Base-by-base conservation (phyloP, 345 rosid species). In the Streptanthus diversifolius region DNA sequence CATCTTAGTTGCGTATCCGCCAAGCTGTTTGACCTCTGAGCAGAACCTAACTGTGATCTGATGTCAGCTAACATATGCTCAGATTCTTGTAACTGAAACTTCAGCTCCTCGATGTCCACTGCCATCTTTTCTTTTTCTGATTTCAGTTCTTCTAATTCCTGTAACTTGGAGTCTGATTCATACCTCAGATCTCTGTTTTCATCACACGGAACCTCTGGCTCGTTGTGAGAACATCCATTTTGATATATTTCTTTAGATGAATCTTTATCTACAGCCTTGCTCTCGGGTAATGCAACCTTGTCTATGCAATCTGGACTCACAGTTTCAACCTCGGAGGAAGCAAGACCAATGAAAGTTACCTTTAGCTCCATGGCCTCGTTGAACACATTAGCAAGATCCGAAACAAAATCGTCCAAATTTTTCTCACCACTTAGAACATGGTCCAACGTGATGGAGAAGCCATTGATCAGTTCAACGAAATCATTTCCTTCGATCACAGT, bases 1-100 rank as follows among this genome's bases (percentile, higher is more conserved):
- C 98, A 93, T 82, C 89, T 93, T 45, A 91, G 84, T 71, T 93
- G 98, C 2, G 93, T 93, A 71, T 91, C 97, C 12, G 96, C 85
- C 84, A 93, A 82, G 77, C 83, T 84, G 80, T 85, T 93, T 51
- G 95, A 85, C 61, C 81, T 91, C 70, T 86, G 83, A 25, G 89
- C 88, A 11, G 85, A 83, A 76, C 83, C 83, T 65, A 89, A 66
- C 63, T 89, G 88, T 21, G 91, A 83, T 83, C 85, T 88, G 62
- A 71, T 82, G 67, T 91, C 91, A 58, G 86, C 87, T 30, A 93
- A 87, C 62, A 78, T 82, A 82, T 79, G 85, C 84, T 91, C 97
- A 5, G 95, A 85, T 79, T 89, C 97, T 73, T 72, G 84, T 55
- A 93, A 81, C 40, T 85, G 85, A 47, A 75, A 75, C 68, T 85